phyloP scores from a whole-genome alignment of 306 rosid species.

The Betula pendula region DNA sequence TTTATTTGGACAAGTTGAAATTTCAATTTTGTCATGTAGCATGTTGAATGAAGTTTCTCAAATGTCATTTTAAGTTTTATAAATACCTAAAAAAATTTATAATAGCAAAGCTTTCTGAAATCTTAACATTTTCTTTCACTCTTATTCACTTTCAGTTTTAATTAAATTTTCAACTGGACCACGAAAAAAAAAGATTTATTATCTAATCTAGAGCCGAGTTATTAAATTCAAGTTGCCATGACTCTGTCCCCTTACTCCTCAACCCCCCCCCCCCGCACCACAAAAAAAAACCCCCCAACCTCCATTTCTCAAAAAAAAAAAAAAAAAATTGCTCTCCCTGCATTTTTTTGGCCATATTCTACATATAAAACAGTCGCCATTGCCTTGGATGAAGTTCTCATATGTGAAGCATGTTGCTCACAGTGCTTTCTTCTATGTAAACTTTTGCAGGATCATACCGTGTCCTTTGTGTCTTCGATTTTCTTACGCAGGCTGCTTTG shows the following conservation, averaged over 20 bases:
- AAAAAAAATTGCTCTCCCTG: background rate
- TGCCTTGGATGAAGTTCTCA: slow-evolving; percentile 27
- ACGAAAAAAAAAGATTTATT: background rate
- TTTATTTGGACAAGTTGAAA: background rate
- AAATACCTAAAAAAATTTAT: background rate
- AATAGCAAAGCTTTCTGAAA: background rate
- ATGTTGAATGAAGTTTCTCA: background rate
- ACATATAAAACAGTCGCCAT: slow-evolving; percentile 8
- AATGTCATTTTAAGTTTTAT: background rate
- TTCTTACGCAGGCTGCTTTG: slow-evolving; percentile 81
- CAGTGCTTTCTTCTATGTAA: slow-evolving; percentile 22
- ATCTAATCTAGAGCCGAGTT: background rate
- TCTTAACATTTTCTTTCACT: background rate
- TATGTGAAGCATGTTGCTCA: slow-evolving; percentile 21
- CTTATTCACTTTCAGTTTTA: background rate
- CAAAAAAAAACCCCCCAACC: background rate
- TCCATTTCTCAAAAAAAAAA: background rate
- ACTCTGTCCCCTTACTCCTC: background rate
- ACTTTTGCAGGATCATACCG: slow-evolving; percentile 69
- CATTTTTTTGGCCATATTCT: background rate
- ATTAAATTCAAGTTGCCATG: background rate
- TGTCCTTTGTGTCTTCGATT: slow-evolving; percentile 71
- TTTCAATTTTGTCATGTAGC: background rate
- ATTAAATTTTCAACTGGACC: background rate
- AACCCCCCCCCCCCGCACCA: background rate